Evolutionary conservation across 306 rosid species (phyloP).

Genomic region (Oemleria cerasiformis): DNA sequence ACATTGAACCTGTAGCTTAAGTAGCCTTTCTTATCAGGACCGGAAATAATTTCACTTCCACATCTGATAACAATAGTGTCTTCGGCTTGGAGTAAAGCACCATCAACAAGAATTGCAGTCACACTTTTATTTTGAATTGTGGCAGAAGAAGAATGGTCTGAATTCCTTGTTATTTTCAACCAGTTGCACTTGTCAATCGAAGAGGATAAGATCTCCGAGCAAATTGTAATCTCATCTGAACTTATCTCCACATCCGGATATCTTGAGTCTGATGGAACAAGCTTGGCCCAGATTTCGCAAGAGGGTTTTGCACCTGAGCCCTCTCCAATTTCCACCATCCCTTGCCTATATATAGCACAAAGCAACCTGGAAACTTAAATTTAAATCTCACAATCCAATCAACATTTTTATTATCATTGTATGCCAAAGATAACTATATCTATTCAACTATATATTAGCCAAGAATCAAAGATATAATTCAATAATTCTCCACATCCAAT

Average conservation of each 20-base stretch:
- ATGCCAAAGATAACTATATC: neutral
- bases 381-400: neutral
- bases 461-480: neutral
- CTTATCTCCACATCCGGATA: slow-evolving; percentile 62
- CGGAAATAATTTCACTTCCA: slow-evolving; percentile 70
- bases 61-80: slow-evolving; percentile 46
- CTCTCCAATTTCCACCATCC: slow-evolving; percentile 64
- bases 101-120: slow-evolving; percentile 60
- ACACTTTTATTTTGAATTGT: slow-evolving; percentile 59
- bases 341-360: neutral
- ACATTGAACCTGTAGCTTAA: slow-evolving; percentile 57
- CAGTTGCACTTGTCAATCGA: slow-evolving; percentile 52
- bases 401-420: neutral
- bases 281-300: slow-evolving; percentile 75
- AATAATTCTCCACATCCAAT: neutral
- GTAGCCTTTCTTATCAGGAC: slow-evolving; percentile 62
- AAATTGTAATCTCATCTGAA: slow-evolving; percentile 45
- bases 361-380: neutral
- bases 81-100: slow-evolving; percentile 41
- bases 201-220: slow-evolving; percentile 50
- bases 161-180: slow-evolving; percentile 71
- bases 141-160: slow-evolving; percentile 56
- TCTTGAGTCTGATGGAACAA: slow-evolving; percentile 59
- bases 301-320: slow-evolving; percentile 49
- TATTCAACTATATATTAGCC: neutral